These are phyloP conservation scores for Candida vaughaniae DNA, from an alignment of 805 yeast species.

Conservation along the genomic window DNA sequence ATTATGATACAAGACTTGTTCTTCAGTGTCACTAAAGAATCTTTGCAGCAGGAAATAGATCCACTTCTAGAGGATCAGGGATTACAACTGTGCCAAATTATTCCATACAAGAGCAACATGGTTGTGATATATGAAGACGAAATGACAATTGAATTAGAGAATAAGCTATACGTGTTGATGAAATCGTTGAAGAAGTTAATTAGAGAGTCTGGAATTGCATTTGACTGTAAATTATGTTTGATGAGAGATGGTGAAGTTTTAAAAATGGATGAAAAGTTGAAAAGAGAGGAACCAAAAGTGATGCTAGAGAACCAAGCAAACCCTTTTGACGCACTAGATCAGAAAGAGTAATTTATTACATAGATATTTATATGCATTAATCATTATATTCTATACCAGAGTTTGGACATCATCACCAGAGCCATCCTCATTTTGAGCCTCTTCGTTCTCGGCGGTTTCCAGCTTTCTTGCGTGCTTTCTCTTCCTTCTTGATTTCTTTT, in stretches of 20 bases:
- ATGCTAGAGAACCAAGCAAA: conserved; percentile 12
- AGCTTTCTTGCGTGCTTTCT: conserved; percentile 20
- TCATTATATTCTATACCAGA: conserved; percentile 4
- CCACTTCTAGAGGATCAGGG: conserved; percentile 18
- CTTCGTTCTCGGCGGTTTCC: conserved; percentile 2
- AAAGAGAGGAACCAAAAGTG: neutral
- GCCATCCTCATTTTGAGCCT: neutral
- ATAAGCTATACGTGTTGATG: conserved; percentile 41
- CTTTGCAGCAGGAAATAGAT: conserved; percentile 33
- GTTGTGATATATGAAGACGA: conserved; percentile 8
- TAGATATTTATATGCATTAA: conserved; percentile 5
- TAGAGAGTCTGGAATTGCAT: conserved; percentile 45
- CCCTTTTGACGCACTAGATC: conserved; percentile 7
- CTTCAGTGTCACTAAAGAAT: conserved; percentile 48
- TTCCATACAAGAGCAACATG: neutral
- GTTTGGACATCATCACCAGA: no score
- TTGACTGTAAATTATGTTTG: conserved; percentile 46
- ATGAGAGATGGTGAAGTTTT: conserved; percentile 25
- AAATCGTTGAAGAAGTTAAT: conserved; percentile 32
- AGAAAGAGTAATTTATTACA: neutral
- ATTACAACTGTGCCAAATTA: conserved; percentile 2
- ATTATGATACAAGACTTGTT: conserved; percentile 52
- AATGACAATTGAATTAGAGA: conserved; percentile 39
- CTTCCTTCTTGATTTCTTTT: conserved; percentile 20
- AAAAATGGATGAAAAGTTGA: conserved; percentile 12